Evolutionary conservation across 768 basidiomycete species (phyloP), one percentile per base, ranked within the genome.

Genomic region (Hydnomerulius pinastri): DNA sequence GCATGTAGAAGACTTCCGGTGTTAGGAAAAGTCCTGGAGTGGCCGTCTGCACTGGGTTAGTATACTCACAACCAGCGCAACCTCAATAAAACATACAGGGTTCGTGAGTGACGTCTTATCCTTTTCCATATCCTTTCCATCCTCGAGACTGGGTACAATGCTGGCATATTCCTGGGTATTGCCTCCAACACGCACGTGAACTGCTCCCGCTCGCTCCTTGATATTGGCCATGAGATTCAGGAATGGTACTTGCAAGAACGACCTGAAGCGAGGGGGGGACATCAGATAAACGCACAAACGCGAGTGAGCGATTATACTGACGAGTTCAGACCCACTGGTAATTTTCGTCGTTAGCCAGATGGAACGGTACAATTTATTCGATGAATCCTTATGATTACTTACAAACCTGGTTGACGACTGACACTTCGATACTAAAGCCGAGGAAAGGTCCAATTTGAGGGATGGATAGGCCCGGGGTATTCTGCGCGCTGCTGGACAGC

Each of bases 361-460:
- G 33, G 36, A 36, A n/a, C n/a, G n/a, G n/a, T n/a, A n/a, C n/a
- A n/a, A n/a, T n/a, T n/a, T n/a, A n/a, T n/a, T n/a, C 13, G 13
- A 36, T 28, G 17, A 43, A 30, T 29, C 12, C 17, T 18, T 24
- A 42, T 13, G 12, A 55, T 13, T 43, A 80, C 82, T 66, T 64
- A 87, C 86, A 65, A 54, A 87, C 74, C 70, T 82, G 80, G 49
- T 77, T 80, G 7, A 82, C 76, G 7, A 90, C 82, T 32, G 86
- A 87, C 73, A 88, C 77, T 66, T 91, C 88, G 29, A 91, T 77
- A 3, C 84, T 87, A 62, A 90, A 89, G 4, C 86, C 87, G 48
- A 83, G 76, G 59, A 89, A 89, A 15, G 80, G 75, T n/a, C 82
- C 84, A n/a, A 64, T 60, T 46, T 74, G 71, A 4, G 65, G 62